Base-by-base conservation (phyloP, 306 rosid species). In the Abrus precatorius region DNA sequence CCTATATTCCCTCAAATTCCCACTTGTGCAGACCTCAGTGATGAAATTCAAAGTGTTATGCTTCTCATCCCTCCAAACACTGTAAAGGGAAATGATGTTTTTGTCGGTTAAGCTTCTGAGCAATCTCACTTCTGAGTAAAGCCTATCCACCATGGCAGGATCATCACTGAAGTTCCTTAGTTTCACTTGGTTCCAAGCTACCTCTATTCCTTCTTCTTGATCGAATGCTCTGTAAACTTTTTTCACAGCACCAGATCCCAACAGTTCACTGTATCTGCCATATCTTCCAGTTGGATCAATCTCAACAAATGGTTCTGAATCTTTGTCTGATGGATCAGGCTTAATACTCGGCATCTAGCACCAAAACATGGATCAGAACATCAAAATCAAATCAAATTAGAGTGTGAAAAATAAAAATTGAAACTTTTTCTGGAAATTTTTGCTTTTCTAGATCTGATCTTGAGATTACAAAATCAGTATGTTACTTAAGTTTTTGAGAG, bases 171-270 rank as follows among this genome's bases (percentile, higher is more conserved):
- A 90, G 80, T 89, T 88, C 4, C 87, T 76, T 3, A 95, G 91
- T 65, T 87, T 95, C 56, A 95, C 98, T 78, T 92, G 92, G 91
- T 94, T 94, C 98, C 98, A 94, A 3, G 98, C 97, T 36, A 94
- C 96, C 28, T 94, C 98, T 38, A 88, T 94, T 7, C 96, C 97
- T 72, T 92, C 96, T 69, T 88, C 94, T 85, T 89, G 92, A 80
- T 94, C 97, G 69, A 94, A 94, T 13, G 92, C 98, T 3, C 96
- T 76, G 79, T 92, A 94, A 52, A 94, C 98, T 63, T 86, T 94
- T 44, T 94, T 94, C 62, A 88, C 91, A 13, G 98, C 90, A 6
- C 98, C 98, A 1, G 65, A 81, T 3, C 97, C 97, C 0, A 92
- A 79, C 0, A 90, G 82, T 82, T 94, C 97, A 2, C 29, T 6